Percentiles rank a stretch among this genome's conserved stretches.
phyloP scores from a whole-genome alignment of 2,329 filamentous ascomycete genomes.

The Lachnellula suecica region DNA sequence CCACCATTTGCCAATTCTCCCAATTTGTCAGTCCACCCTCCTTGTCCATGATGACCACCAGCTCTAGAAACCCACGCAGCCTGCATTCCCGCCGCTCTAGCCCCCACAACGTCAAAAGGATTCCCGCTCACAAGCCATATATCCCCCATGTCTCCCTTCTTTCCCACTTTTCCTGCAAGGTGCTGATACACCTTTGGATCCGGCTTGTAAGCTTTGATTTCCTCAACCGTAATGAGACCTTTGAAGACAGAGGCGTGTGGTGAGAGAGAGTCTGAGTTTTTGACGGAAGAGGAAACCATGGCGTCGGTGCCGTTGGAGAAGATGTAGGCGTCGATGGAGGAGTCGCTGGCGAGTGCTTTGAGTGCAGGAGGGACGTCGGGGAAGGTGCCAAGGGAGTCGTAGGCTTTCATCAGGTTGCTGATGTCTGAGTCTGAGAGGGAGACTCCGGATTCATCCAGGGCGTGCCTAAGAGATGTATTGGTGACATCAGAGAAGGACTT shows the following conservation, averaged over 20 bases:
- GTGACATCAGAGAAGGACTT: slow-evolving; percentile 64
- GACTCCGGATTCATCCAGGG: slow-evolving; percentile 56
- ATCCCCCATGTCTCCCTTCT: slow-evolving; percentile 38
- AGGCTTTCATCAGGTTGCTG: slow-evolving; percentile 57
- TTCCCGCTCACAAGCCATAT: slow-evolving; percentile 73
- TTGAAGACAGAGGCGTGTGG: slow-evolving; percentile 47
- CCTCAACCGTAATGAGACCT: slow-evolving; percentile 61
- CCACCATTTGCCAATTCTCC: slow-evolving; percentile 42
- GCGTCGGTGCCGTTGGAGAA: slow-evolving; percentile 69
- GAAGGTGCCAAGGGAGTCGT: slow-evolving; percentile 64
- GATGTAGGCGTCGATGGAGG: slow-evolving; percentile 48
- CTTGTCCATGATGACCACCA: slow-evolving; percentile 36
- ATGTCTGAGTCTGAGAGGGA: slow-evolving; percentile 44
- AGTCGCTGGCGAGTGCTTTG: slow-evolving; percentile 24
- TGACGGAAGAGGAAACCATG: slow-evolving; percentile 63
- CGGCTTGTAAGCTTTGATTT: slow-evolving; percentile 63
- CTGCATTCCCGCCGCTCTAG: slow-evolving; percentile 58
- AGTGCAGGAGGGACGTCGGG: slow-evolving; percentile 60
- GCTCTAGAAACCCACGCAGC: slow-evolving; percentile 67
- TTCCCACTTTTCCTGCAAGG: slow-evolving; percentile 26
- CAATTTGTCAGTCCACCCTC: slow-evolving; percentile 65
- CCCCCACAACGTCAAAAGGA: slow-evolving; percentile 71
- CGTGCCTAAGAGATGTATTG: slow-evolving; percentile 59
- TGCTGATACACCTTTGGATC: slow-evolving; percentile 60
- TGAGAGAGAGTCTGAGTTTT: slow-evolving; percentile 53